Evolutionary conservation across 352 stramenopile species (phyloP), one percentile per base, ranked within the genome.

Genomic region (Phytophthora cactorum): DNA sequence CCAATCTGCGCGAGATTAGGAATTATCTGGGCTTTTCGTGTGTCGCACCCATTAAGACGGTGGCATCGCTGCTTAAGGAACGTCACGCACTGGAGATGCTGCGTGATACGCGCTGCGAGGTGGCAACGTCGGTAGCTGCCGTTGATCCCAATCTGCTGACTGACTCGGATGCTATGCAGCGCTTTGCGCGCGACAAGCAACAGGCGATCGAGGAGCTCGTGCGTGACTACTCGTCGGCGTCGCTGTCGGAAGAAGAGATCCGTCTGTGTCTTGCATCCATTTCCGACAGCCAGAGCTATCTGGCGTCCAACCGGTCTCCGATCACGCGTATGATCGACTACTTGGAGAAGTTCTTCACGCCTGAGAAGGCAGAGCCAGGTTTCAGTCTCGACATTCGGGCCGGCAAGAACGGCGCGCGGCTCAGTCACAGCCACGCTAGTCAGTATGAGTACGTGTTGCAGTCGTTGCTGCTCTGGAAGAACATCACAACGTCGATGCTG

Each of bases 11-110:
- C 9, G 84, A 92, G 32, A 88, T 97, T 46, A 57, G 76, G 29
- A 86, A 80, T 36, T 81, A 84, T 57, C 59, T 97, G 0, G 88
- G 86, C 31, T 96, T 97, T 59, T 92, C 81, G 27, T 91, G 82
- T 55, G 79, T 90, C 34, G 70, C 66, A 29, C 73, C 69, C 6
- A 90, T 92, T 34, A 73, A 83, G 52, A 97, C 93, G 28, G 92
- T 98, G 3, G 67, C 61, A 22, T 73, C 78, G 10, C 90, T 97
- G 65, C 70, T 98, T 17, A 63, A 94, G 52, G 74, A 89, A 52
- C 68, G 72, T 17, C 71, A 90, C 11, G 79, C 74, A 12, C 65
- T 94, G 44, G 73, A 82, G 1, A 70, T 98, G 52, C 75, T 98
- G 31, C 34, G 78, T 28, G 93, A 98, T 77, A 58, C 70, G 7